Evolutionary conservation across 139 green algal species (phyloP).

Genomic region (Haematococcus sp.): DNA sequence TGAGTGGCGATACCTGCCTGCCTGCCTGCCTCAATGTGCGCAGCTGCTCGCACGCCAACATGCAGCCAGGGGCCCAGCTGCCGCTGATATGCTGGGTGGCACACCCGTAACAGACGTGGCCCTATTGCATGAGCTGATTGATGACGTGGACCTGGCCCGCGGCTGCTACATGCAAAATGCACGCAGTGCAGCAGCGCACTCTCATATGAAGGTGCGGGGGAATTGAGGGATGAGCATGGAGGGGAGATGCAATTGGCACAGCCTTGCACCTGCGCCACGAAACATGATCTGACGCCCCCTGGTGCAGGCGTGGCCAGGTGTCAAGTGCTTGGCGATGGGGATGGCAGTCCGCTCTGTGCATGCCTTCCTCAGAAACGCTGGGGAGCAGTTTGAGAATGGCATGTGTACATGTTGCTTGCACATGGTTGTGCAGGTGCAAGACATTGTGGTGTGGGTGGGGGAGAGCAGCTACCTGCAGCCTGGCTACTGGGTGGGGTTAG

Average conservation of each 20-base stretch:
- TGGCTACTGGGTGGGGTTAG: conserved; percentile 4
- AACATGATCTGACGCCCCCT: neutral
- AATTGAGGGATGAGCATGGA: neutral
- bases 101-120: too few species aligned
- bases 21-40: too few species aligned
- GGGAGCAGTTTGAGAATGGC: too few species aligned
- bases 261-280: neutral
- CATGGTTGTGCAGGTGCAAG: conserved; percentile 2
- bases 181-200: neutral
- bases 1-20: too few species aligned
- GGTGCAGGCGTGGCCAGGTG: too few species aligned
- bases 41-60: too few species aligned
- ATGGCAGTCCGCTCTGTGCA: too few species aligned
- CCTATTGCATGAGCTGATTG: neutral
- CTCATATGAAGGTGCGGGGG: neutral
- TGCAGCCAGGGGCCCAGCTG: too few species aligned
- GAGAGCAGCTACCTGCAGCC: conserved; percentile 9
- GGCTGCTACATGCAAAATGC: neutral
- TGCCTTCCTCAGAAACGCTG: too few species aligned
- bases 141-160: conserved; percentile 1
- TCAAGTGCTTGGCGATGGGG: too few species aligned
- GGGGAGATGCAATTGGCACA: neutral
- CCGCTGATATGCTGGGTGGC: too few species aligned
- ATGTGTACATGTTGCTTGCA: too few species aligned
- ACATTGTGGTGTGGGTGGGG: conserved; percentile 1